Evolutionary conservation across 148 eudicot species (phyloP), one percentile per base, ranked within the genome.

Genomic region (Suaeda aralocaspica): DNA sequence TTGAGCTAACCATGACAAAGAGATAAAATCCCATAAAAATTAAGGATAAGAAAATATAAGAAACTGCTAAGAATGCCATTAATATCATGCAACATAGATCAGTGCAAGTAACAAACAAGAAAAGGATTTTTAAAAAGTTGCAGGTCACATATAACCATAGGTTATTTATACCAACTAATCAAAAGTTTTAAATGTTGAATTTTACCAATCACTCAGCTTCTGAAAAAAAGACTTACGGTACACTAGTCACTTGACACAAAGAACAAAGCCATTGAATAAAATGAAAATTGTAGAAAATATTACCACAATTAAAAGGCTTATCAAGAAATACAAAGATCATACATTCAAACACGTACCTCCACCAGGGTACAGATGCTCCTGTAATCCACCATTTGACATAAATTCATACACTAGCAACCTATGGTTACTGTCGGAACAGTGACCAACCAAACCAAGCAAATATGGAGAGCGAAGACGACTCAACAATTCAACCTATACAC

Each of bases 311-410:
- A 41, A 24, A 34, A 19, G 5, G 19, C 18, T 29, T 19, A 41
- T 56, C n/a, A 36, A 50, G 11, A 55, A 55, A 55, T 18, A 7
- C 4, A 11, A 15, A 41, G 31, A 10, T 11, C 18, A 41, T 42
- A 22, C n/a, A 76, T 83, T 11, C 18, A 41, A 22, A 22, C n/a
- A 76, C 84, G 72, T 77, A 93, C 98, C 92, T 67, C 77, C 72
- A 36, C 82, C 76, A 60, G 88, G 90, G 77, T 91, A 88, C 77
- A 93, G 79, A 71, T 93, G 96, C 68, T 90, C 91, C 74, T 90
- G 98, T 74, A 93, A 82, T 73, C 95, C 96, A 53, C 98, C 98
- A 80, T 93, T 93, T 45, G 88, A 84, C 95, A 93, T 93, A 80
- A 88, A 93, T 78, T 93, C 98, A 62, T 93, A 93, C 11, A 93